Conservation (phyloP, 2,329 filamentous ascomycete genomes). For the Stagonosporopsis tanaceti region DNA sequence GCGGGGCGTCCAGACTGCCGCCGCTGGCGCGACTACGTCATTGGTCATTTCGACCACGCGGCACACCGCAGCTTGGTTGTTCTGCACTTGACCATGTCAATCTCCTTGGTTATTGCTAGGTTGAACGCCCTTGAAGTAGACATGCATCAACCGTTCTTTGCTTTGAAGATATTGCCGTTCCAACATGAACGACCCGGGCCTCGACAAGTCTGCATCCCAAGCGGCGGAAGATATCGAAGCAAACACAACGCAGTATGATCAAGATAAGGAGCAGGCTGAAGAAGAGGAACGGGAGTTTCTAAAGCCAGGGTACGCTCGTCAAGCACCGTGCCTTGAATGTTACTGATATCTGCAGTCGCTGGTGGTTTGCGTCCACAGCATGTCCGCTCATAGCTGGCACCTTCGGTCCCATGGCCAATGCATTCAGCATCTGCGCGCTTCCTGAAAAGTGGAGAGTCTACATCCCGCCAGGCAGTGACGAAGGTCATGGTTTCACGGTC, state of each 20-base stretch:
- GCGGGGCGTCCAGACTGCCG: constrained; percentile 8
- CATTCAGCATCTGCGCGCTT: constrained; percentile 64
- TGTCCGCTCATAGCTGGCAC: constrained; percentile 65
- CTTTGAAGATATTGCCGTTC: neutral
- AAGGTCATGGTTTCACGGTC: constrained; percentile 56
- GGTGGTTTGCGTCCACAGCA: constrained; percentile 69
- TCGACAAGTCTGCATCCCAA: constrained; percentile 59
- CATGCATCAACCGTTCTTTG: neutral
- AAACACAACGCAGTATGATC: constrained; percentile 38
- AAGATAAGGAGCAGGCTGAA: constrained; percentile 46
- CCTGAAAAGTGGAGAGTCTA: constrained; percentile 64
- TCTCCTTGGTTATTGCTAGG: neutral
- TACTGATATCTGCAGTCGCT: constrained; percentile 51
- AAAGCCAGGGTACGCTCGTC: constrained; percentile 51
- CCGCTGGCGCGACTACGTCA: constrained; percentile 20
- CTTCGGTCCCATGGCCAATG: constrained; percentile 64
- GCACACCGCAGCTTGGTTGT: constrained; percentile 15
- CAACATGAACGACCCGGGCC: constrained; percentile 58
- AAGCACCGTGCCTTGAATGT: neutral
- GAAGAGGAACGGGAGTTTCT: constrained; percentile 54
- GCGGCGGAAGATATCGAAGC: constrained; percentile 56
- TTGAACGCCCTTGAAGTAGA: neutral
- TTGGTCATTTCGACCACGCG: constrained; percentile 14
- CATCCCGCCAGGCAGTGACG: constrained; percentile 56
- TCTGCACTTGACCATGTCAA: constrained; percentile 12